Base-by-base conservation (phyloP, 2,329 filamentous ascomycete genomes). In the Xylariaceae sp. region DNA sequence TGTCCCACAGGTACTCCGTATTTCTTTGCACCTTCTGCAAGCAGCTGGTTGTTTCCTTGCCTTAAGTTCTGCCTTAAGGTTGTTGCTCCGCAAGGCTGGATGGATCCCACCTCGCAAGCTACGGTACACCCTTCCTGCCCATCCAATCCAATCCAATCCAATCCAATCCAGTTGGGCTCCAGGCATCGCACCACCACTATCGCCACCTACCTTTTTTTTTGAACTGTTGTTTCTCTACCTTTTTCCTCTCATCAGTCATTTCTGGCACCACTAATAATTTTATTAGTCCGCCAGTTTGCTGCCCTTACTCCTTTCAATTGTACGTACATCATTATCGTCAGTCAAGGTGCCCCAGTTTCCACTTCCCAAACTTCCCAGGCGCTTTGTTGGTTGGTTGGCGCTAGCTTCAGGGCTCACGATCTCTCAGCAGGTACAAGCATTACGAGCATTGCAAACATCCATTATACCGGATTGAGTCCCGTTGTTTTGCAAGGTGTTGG, bases 401-500 rank as follows among this genome's bases (percentile, higher is more conserved):
- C 56, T 60, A 53, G 62, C 52, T 39, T 54, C 55, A 56, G 42
- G 42, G 43, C 43, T 45, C 43, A 45, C 43, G 43, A 45, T 45
- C n/a, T 31, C 43, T 30, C 12, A 32, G 40, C 29, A 19, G 9
- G 32, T n/a, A n/a, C 6, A 31, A 6, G 29, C 32, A 11, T 12
- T 19, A 19, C 19, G 19, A 29, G 43, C 9, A 44, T 8, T 5
- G 32, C 32, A 3, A 8, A 34, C 32, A 5, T 34, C 6, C 32
- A 5, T 34, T 19, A 19, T 29, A 43, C 11, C 41, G 41, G 6
- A 52, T 11, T 8, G 27, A 30, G 42, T 27, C 31, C 42, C 42
- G 42, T 56, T 54, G 53, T 41, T 56, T 50, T 47, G 49, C 51
- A 43, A 19, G 4, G 35, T 37, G 5, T 40, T 51, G 54, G 60